Base-by-base conservation (phyloP, 441 rosid genomes). In the Pelargonium hybrid region DNA sequence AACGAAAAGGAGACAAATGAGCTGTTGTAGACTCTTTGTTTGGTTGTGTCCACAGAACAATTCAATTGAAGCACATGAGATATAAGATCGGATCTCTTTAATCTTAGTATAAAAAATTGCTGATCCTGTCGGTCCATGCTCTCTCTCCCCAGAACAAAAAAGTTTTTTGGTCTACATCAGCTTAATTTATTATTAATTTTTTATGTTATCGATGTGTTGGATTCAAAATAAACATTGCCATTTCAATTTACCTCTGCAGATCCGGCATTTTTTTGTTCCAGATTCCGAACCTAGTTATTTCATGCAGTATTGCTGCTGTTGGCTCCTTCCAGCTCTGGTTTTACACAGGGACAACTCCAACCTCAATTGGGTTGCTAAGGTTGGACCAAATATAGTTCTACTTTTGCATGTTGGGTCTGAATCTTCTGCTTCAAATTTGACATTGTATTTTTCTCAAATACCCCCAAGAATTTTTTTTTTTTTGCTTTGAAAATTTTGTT, bases 321-420 rank as follows among this genome's bases (percentile, higher is more conserved):
- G 99, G 99, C 91, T 95, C 79, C 93, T 95, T 81, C 97, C 99
- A 68, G 96, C 96, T 75, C 84, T 92, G 66, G 62, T 88, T 75
- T 77, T 90, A 78, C 77, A 87, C 59, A 91, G 77, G 71, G 91
- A 95, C 81, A 77, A 78, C 69, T 67, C 86, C 71, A 81, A 86
- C 77, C 80, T 95, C 74, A 81, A 73, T 57, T 92, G 96, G 97
- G 82, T 90, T 78, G 88, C 98, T 59, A 83, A 84, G 93, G 99
- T 92, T 74, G 74, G 82, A 79, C 66, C 59, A 17, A 57, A 50
- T 48, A 34, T 45, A 45, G 23, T 73, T 47, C 34, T n/a, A 14
- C 39, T 71, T 47, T 43, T 68, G 73, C 47, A 21, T 71, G 68
- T 31, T 59, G 23, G 67, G 6, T 45, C 39, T 64, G 65, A 62